These are phyloP conservation scores for Chlorella sp. DNA, from an alignment of 139 green algal genomes.

Conservation along the genomic window DNA sequence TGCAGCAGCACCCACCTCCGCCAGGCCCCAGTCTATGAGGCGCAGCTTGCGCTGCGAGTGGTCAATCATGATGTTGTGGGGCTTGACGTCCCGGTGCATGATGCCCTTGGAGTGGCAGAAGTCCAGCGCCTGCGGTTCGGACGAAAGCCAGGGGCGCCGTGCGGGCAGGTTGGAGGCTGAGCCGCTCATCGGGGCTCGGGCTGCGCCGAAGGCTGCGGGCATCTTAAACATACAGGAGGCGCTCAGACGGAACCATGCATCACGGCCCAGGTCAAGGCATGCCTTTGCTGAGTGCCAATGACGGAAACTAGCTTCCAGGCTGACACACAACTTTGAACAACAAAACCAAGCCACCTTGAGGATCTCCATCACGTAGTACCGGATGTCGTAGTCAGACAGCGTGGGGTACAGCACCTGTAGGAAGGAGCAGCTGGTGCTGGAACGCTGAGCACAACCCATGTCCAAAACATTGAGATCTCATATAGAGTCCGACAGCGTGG, in stretches of 20 bases:
- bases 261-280: too few relatives aligned
- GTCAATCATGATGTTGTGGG: constrained; percentile 98
- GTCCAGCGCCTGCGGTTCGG: constrained; percentile 82
- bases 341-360: constrained; percentile 66
- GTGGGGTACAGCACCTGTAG: constrained; percentile 94
- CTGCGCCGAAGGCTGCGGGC: too few relatives aligned
- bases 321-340: background rate
- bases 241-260: too few relatives aligned
- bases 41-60: constrained; percentile 90
- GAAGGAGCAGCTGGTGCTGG: too few relatives aligned
- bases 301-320: too few relatives aligned
- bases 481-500: background rate
- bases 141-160: background rate
- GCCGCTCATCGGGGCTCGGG: too few relatives aligned
- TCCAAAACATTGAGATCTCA: background rate
- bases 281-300: too few relatives aligned
- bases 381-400: constrained; percentile 95
- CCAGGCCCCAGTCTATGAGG: constrained; percentile 99
- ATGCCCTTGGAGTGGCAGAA: constrained; percentile 94
- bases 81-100: constrained; percentile 91
- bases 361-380: constrained; percentile 98
- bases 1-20: too few relatives aligned
- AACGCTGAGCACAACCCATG: background rate
- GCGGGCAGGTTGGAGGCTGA: too few relatives aligned
- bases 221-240: too few relatives aligned